Base-by-base conservation (phyloP, 2,329 filamentous ascomycete genomes). In the Gremmenia infestans region DNA sequence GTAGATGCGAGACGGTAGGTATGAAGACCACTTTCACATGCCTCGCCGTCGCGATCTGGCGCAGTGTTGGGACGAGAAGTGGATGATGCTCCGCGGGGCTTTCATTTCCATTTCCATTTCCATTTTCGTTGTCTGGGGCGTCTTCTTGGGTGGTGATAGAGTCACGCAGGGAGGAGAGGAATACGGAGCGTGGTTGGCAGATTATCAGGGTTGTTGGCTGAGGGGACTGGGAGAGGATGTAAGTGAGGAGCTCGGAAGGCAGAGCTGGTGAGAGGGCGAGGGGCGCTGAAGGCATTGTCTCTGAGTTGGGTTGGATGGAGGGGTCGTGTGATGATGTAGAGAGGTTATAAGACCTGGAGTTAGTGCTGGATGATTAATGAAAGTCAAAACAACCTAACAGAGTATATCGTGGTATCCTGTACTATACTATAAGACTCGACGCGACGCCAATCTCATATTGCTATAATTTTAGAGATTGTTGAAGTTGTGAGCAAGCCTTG, bases 1-100 rank as follows among this genome's bases (percentile, higher is more conserved):
- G 86, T 6, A 96, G 80, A 70, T 89, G 85, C 22, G 88, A 84
- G 53, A 94, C 79, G 2, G 87, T 90, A 0, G 89, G 84, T 53
- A 84, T 81, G 72, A 95, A 97, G 37, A 82, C 74, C 8, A 92
- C 71, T 53, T 81, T 82, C 60, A 95, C 80, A 64, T 86, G 83
- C 32, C 83, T 81, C 7, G 89, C 86, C 3, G 81, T 79, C 48
- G 86, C 81, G 28, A 92, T 76, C 60, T 89, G 81, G 53, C 85
- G 80, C 14, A 96, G 81, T 0, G 88, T 85, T 28, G 85, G 81
- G 15, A 77, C 74, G 6, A 89, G 72, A 7, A 91, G 74, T 36
- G 69, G 63, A 63, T 76, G 63, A 63, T 76, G 73, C 46, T 57
- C 60, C 49, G 46, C 39, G 22, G 57, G 59, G 14, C 50, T 25